These are phyloP conservation scores for Chenopodium suecicum DNA, from an alignment of 148 eudicot species.

Conservation along the genomic window DNA sequence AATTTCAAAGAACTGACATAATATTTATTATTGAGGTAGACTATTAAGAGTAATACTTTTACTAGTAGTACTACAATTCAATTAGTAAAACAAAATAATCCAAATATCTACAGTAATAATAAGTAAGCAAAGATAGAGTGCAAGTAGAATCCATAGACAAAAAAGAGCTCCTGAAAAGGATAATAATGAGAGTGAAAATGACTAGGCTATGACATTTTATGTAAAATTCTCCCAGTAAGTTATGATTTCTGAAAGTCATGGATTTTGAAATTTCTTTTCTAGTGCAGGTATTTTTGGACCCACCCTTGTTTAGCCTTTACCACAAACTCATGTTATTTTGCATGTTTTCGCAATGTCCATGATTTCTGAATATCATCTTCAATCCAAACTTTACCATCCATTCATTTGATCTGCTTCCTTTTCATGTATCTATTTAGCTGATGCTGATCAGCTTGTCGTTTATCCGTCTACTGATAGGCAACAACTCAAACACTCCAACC, in stretches of 20 bases:
- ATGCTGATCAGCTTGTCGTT: neutral
- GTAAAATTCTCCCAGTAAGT: constrained; percentile 24
- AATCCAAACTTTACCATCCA: neutral
- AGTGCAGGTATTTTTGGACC: constrained; percentile 13
- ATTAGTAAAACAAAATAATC: too few species aligned
- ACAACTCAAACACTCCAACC: neutral
- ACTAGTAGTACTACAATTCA: too few species aligned
- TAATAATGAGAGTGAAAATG: constrained; percentile 28
- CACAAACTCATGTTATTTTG: constrained; percentile 1
- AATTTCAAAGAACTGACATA: too few species aligned
- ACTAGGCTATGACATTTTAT: constrained; percentile 19
- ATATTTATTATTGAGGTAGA: too few species aligned
- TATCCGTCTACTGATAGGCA: neutral
- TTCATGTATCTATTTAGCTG: neutral
- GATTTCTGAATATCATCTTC: neutral
- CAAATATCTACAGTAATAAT: too few species aligned
- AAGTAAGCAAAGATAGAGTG: too few species aligned
- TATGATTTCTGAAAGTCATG: constrained; percentile 26
- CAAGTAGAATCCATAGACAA: neutral
- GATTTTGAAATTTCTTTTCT: constrained; percentile 13
- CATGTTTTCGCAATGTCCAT: constrained; percentile 1
- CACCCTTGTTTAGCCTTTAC: constrained; percentile 8
- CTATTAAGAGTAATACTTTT: too few species aligned
- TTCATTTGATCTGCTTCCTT: neutral
- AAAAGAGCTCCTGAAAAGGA: neutral